These are phyloP conservation scores for Aspergillus ruber DNA, from an alignment of 2,329 filamentous ascomycete genomes.

Conservation along the genomic window DNA sequence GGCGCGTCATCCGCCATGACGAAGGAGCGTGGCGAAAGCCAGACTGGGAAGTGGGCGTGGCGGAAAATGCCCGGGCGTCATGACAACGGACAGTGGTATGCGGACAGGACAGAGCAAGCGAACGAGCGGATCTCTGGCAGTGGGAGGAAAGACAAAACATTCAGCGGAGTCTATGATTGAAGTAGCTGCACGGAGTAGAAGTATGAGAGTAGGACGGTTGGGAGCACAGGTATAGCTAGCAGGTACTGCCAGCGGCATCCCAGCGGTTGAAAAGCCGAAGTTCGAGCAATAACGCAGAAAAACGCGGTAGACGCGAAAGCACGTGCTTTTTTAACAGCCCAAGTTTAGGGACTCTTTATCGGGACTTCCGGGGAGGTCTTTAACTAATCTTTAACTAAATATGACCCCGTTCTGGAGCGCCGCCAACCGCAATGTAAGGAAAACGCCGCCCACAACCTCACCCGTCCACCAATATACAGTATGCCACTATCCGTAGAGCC, in stretches of 20 bases:
- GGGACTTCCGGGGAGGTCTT: no score
- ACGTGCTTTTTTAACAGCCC: no score
- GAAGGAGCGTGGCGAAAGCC: conserved; percentile 20
- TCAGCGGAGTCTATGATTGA: conserved; percentile 13
- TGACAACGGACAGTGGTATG: conserved; percentile 22
- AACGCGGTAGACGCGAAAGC: no score
- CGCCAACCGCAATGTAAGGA: no score
- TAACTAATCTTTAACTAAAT: no score
- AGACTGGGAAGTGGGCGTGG: background rate
- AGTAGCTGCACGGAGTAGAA: background rate
- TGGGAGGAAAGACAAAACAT: conserved; percentile 23
- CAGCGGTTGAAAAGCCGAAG: background rate
- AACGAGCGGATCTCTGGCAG: conserved; percentile 18
- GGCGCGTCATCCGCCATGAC: conserved; percentile 20
- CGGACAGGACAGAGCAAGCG: conserved; percentile 14
- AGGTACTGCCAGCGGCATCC: background rate
- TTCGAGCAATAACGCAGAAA: background rate
- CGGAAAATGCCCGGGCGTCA: conserved; percentile 17
- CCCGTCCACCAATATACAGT: no score
- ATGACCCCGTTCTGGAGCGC: no score
- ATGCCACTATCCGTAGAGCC: no score
- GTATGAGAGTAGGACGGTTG: background rate
- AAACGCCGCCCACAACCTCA: no score
- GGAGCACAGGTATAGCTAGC: background rate
- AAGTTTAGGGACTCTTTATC: no score